Evolutionary conservation across 495 filamentous ascomycete genomes (phyloP), one percentile per base, ranked within the genome.

Genomic region (Venustampulla echinocandica): DNA sequence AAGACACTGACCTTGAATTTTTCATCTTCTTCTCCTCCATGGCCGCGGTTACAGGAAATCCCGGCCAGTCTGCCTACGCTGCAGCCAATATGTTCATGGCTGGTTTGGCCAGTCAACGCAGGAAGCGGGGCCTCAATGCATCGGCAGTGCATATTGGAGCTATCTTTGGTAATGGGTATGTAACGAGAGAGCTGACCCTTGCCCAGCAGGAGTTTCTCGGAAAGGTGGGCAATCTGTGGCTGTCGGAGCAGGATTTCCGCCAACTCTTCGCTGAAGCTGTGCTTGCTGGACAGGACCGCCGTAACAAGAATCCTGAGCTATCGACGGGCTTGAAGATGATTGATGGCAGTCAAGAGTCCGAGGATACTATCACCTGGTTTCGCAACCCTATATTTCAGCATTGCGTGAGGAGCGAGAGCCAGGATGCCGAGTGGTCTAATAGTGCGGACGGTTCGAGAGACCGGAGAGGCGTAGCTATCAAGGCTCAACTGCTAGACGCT

Each of bases 241-340:
- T 80, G 41, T 77, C 75, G 1, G 77, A 82, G 51, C 66, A 65
- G 7, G 76, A 81, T 42, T 60, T 81, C 39, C 75, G 77, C 28
- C 73, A 79, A 47, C 68, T 79, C 52, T 79, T 82, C 47, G 63
- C 74, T 10, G 76, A 81, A 50, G 73, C 74, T 18, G 66, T 81
- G 15, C 44, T 59, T 15, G 60, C 65, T 0, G 64, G 69, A 10
- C 53, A 49, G 33, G 61, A 65, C 0, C 10, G 17, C 41, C 33
- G 24, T 7, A 10, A 2, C 24, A 2, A 1, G 6, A 43, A 14
- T 18, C 2, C 6, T 3, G 11, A 30, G 10, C 22, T 30, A n/a
- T 17, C 2, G 17, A 32, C 40, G 10, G 40, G 38, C 21, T 41
- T 22, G 20, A 4, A 3, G 1, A 1, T 42, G 10, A 11, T 9